Base-by-base conservation (phyloP, 306 rosid genomes). In the Trichosanthes cucumerina region DNA sequence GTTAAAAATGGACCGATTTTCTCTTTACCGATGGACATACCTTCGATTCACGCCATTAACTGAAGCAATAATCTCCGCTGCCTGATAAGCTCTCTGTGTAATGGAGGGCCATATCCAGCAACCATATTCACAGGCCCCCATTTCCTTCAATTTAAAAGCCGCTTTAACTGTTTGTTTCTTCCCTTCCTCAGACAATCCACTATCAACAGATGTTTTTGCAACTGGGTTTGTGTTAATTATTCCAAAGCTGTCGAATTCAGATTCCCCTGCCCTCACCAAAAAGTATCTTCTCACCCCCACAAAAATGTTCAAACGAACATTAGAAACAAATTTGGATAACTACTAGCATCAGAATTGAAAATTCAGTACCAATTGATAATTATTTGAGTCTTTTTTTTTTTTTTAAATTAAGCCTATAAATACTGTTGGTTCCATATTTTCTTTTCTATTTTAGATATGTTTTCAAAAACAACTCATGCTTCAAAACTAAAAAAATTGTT, bases 51-150 rank as follows among this genome's bases (percentile, higher is more conserved):
- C 82, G n/a, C 84, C 90, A 79, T 92, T 92, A 74, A 91, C 86
- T 4, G 93, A 83, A 38, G 97, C 97, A 74, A 95, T 92, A 52
- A 92, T 91, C 88, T 95, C 98, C 15, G 98, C 98, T 14, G 97
- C 83, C 64, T 92, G 93, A 76, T 95, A 95, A 87, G 97, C 98
- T 83, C 97, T 88, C 82, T 92, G 98, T 78, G 98, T 95, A 6
- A 95, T 95, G 39, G 97, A 95, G 82, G 98, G 90, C 98, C 98
- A 95, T 5, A 92, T 95, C 97, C 98, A 95, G 81, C 98, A 92
- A 78, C 85, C 86, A 8, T 75, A 87, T 4, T 86, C 97, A 90
- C 97, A 95, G n/a, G 97, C 93, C 16, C 88, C 96, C 92, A 85
- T 86, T 80, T 86, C 88, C 85, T 91, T 89, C 81, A 95, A 86